Evolutionary conservation across 179 eudicot genomes (phyloP).

Genomic region (Beta corolliflora): DNA sequence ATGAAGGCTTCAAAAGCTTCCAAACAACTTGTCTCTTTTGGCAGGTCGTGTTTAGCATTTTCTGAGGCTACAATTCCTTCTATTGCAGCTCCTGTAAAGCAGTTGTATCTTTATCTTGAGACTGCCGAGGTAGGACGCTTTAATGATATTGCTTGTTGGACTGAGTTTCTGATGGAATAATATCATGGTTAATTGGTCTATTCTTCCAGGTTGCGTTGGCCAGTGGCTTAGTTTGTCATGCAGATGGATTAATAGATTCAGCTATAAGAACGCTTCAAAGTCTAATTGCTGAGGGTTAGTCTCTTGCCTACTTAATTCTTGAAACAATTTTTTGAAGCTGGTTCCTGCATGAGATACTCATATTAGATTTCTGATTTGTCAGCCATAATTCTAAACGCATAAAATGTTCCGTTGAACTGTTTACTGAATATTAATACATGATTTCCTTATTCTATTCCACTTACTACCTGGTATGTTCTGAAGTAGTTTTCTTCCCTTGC

Average conservation of each 20-base stretch:
- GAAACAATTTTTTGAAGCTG: neutral
- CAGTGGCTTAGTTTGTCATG: slow-evolving; percentile 63
- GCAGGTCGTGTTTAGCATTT: slow-evolving; percentile 68
- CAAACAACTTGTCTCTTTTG: slow-evolving; percentile 39
- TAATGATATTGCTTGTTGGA: slow-evolving; percentile 4
- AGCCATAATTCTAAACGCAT: too few species aligned
- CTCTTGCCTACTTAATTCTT: neutral
- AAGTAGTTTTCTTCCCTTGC: neutral
- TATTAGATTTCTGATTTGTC: neutral
- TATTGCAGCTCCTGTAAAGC: slow-evolving; percentile 44
- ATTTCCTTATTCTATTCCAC: neutral
- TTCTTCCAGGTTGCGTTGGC: slow-evolving; percentile 55
- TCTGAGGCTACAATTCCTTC: slow-evolving; percentile 82
- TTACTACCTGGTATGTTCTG: neutral
- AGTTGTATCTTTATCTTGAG: slow-evolving; percentile 65
- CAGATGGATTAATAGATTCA: slow-evolving; percentile 67
- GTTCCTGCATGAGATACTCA: neutral
- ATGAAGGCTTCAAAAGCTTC: slow-evolving; percentile 47
- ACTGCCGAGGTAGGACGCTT: slow-evolving; percentile 63
- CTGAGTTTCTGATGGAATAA: slow-evolving; percentile 10
- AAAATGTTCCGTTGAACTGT: neutral
- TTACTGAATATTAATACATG: neutral
- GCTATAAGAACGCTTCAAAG: slow-evolving; percentile 52
- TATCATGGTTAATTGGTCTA: neutral
- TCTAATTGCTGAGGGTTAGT: slow-evolving; percentile 47